phyloP scores from a whole-genome alignment of 1,284 basidiomycete genomes.

The Trichosporon sp. region DNA sequence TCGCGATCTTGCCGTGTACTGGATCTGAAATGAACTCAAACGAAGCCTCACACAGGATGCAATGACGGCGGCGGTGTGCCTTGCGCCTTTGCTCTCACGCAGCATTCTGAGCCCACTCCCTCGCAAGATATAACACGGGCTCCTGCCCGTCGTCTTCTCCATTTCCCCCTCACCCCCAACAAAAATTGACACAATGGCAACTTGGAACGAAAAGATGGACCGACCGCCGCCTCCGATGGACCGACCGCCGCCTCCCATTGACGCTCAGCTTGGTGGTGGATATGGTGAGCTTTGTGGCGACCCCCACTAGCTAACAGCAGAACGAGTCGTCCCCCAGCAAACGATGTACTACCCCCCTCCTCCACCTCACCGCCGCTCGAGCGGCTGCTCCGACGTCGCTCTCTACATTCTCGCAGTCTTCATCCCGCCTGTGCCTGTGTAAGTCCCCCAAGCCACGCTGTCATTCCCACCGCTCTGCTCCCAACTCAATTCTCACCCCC shows the following conservation, averaged over 20 bases:
- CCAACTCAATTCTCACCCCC: too few relatives aligned
- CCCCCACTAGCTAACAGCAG: background rate
- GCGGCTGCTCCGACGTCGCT: background rate
- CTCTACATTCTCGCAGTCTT: background rate
- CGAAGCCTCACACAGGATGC: too few relatives aligned
- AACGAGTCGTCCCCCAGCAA: background rate
- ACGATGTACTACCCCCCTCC: background rate
- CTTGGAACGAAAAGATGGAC: background rate
- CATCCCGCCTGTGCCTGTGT: constrained; percentile 11
- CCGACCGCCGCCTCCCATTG: background rate
- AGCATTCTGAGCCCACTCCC: too few relatives aligned
- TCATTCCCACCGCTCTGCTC: background rate
- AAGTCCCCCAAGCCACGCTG: background rate
- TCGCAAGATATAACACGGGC: background rate
- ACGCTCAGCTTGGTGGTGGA: background rate
- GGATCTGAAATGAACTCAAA: too few relatives aligned
- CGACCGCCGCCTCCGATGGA: background rate
- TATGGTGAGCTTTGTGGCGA: background rate
- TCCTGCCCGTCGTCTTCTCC: background rate
- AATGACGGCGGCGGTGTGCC: too few relatives aligned
- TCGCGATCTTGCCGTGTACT: too few relatives aligned
- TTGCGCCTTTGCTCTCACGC: background rate
- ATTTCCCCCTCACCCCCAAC: background rate
- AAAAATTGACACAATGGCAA: background rate
- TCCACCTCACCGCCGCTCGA: background rate